These are phyloP conservation scores for Penicillium ucsense DNA, from an alignment of 495 filamentous ascomycete species.

Conservation along the genomic window DNA sequence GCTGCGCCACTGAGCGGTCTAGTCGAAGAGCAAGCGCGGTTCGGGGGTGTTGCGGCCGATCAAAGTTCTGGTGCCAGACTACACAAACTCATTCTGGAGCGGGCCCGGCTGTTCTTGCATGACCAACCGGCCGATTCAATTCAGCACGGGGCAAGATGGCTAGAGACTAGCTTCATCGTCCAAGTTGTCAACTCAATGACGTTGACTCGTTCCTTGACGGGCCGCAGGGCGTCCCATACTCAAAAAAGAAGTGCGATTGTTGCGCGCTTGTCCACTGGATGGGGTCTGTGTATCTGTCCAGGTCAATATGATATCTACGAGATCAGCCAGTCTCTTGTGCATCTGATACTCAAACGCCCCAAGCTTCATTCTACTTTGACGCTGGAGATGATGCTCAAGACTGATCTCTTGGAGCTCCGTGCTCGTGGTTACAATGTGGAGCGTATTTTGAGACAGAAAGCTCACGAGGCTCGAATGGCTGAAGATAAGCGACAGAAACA, in stretches of 20 bases:
- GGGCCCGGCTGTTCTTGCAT: conserved; percentile 78
- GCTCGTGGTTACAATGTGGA: conserved; percentile 90
- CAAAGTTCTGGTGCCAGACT: conserved; percentile 48
- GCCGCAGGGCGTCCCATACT: conserved; percentile 52
- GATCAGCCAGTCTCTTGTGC: conserved; percentile 74
- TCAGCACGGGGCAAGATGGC: conserved; percentile 76
- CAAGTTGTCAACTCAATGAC: conserved; percentile 63
- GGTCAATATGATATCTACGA: conserved; percentile 70
- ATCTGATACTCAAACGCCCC: conserved; percentile 69
- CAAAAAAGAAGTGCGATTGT: conserved; percentile 63
- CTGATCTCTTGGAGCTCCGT: conserved; percentile 66
- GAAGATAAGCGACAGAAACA: conserved; percentile 71
- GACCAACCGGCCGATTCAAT: conserved; percentile 58
- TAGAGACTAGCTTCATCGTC: conserved; percentile 78
- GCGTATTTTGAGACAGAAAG: conserved; percentile 76
- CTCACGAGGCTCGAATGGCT: conserved; percentile 72
- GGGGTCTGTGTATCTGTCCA: conserved; percentile 49
- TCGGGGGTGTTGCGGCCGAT: conserved; percentile 42
- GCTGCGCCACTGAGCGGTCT: conserved; percentile 32
- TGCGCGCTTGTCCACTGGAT: conserved; percentile 36
- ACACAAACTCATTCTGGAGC: conserved; percentile 71
- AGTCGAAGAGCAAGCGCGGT: conserved; percentile 37
- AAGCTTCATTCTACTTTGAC: conserved; percentile 77
- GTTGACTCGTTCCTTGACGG: conserved; percentile 62
- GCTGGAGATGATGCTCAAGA: conserved; percentile 77